A percentile compares a stretch with the other conserved stretches of the same genome.
Evolutionary conservation across 2,329 filamentous ascomycete species (phyloP).

Genomic region (Beauveria scarabaeidicola): DNA sequence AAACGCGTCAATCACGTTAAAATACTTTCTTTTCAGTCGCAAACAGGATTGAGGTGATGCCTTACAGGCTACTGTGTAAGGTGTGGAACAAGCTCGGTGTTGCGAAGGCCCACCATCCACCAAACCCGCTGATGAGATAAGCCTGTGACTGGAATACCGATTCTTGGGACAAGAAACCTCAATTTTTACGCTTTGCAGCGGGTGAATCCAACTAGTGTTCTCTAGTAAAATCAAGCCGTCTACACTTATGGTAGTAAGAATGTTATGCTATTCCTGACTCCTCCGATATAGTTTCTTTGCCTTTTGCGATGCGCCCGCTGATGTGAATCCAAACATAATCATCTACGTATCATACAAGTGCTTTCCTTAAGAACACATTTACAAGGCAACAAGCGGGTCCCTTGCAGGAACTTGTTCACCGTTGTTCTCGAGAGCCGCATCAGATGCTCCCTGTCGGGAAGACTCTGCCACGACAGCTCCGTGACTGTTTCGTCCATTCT

Average conservation of each 20-base stretch:
- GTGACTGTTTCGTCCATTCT: background rate
- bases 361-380: background rate
- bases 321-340: background rate
- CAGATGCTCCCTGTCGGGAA: background rate
- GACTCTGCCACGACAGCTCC: background rate
- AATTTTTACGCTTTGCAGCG: background rate
- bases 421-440: background rate
- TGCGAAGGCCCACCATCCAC: background rate
- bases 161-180: background rate
- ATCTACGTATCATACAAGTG: background rate
- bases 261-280: background rate
- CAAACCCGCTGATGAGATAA: conserved; percentile 10
- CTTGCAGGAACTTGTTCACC: background rate
- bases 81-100: background rate
- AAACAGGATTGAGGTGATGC: background rate
- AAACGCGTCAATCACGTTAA: background rate
- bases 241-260: background rate
- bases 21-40: background rate
- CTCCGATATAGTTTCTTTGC: conserved; percentile 8
- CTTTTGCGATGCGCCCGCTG: conserved; percentile 6
- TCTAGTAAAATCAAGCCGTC: background rate
- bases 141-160: background rate
- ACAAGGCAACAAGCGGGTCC: conserved; percentile 7
- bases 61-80: background rate
- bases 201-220: background rate